Base-by-base conservation (phyloP, 257 asterid genomes). In the Orobanche coerulescens region DNA sequence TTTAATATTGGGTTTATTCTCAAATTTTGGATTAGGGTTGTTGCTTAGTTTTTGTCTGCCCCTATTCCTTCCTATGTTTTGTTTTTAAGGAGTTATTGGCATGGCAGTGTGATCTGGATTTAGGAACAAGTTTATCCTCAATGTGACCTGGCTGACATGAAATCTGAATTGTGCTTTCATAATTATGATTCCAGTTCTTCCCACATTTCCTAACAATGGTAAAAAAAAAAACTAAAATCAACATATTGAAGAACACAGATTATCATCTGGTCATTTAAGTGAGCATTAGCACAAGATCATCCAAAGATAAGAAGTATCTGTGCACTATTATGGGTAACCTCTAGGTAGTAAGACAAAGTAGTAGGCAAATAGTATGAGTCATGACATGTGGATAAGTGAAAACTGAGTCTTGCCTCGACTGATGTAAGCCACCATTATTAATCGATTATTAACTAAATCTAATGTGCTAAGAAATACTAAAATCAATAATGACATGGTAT, bases 271-370 rank as follows among this genome's bases (percentile, higher is more conserved):
- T 9, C 39, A 44, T 40, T 56, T 52, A 36, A 22, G 31, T 12
- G 64, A 53, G 51, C 24, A 64, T 49, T 49, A 4, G 47, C 4
- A 50, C 24, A 58, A 36, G 62, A 34, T 42, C 18, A 31, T 65
- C 39, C 50, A 37, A 31, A 55, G n/a, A 53, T 16, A 22, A 58
- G 15, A 16, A 36, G 26, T 28, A 36, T 9, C 25, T 64, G 26
- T 36, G 31, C 25, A 54, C 19, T 57, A 64, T 43, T 51, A 15
- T 33, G 26, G 14, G 59, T 63, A 54, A 36, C 46, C 64, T 53
- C 7, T 23, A 16, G 44, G 48, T 33, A 6, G 26, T 57, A 22
- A 48, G 30, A 7, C 28, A 5, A 44, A n/a, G 34, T 15, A 7
- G 26, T 19, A 34, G 50, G 23, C 23, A 58, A 20, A 62, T 33